Percentiles rank a stretch among this genome's conserved stretches.
These are phyloP conservation scores for Gyrodon lividus DNA, from an alignment of 768 basidiomycete genomes.

Conservation along the genomic window DNA sequence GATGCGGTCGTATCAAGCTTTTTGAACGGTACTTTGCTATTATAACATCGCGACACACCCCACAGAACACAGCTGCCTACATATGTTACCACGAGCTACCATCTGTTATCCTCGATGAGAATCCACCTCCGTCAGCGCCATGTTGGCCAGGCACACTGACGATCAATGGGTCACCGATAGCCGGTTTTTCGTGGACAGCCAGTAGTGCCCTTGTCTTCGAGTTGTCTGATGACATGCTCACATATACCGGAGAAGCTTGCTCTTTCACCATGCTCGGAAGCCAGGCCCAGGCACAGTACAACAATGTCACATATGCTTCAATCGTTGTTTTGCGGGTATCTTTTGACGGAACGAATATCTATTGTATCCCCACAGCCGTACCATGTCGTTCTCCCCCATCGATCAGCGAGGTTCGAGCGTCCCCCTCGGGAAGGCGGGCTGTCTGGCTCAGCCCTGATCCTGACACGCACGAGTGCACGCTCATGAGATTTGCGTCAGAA, in stretches of 20 bases:
- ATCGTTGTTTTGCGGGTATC: conserved; percentile 14
- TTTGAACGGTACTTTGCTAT: conserved; percentile 12
- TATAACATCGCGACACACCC: neutral
- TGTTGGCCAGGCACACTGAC: conserved; percentile 16
- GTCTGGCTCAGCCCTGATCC: conserved; percentile 15
- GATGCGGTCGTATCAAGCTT: conserved; percentile 14
- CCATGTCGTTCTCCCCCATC: conserved; percentile 11
- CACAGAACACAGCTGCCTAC: neutral
- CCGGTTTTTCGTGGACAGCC: conserved; percentile 15
- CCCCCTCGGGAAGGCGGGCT: conserved; percentile 19
- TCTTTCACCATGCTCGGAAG: conserved; percentile 18
- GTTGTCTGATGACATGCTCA: conserved; percentile 15
- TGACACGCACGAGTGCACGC: conserved; percentile 38
- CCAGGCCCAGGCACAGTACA: neutral
- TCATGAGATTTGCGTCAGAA: conserved; percentile 51
- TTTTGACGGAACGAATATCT: conserved; percentile 9
- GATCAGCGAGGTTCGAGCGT: conserved; percentile 15
- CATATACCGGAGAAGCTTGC: neutral
- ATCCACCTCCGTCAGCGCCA: neutral
- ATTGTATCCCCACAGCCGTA: conserved; percentile 1
- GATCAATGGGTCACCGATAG: conserved; percentile 7
- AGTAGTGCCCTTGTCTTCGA: conserved; percentile 4
- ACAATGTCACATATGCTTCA: neutral
- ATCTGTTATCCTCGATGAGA: conserved; percentile 8
- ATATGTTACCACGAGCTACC: conserved; percentile 19